Evolutionary conservation across 345 rosid species (phyloP), one percentile per base, ranked within the genome.

Genomic region (Reutealis trisperma): DNA sequence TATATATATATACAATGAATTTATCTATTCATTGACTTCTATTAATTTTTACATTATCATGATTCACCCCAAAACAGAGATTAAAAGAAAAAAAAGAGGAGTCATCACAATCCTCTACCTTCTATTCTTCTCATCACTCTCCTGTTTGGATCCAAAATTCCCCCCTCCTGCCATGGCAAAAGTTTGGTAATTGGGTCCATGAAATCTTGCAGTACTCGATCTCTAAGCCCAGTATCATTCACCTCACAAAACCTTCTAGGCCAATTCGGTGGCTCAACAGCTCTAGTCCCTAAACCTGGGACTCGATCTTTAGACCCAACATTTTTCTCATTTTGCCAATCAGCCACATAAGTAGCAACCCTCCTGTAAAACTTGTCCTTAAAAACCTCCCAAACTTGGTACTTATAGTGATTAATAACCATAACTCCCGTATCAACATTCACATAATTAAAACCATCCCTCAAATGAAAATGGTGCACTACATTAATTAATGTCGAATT

Each of bases 331-430:
- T 91, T 84, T 68, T 87, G 89, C 98, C 98, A 93, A 85, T 94
- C 98, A 8, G 86, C 91, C 72, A 94, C 98, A 52, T 93, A 92
- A 0, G 97, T 90, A 47, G 98, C 96, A 18, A 94, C 98, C 71
- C 98, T 88, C 84, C 97, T 76, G 18, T 85, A 82, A 77, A 94
- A 93, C 81, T 94, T 94, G 82, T 94, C 92, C 78, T 91, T 93
- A 63, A 94, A 91, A 86, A 93, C 98, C 6, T 93, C 95, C 98
- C 98, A 94, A 0, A 90, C 97, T 49, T 94, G 97, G 74, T 87
- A 93, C 75, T 94, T 93, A 47, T 94, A 94, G 75, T 94, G 97
- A 30, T 94, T 94, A 32, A 93, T 85, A 27, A 90, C 89, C 92
- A 94, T 71, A 58, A 71, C 8, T 7, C 83, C 84, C 34, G 75